These are phyloP conservation scores for Suhomyces kunorum DNA, from an alignment of 1,139 yeast genomes.

Conservation along the genomic window DNA sequence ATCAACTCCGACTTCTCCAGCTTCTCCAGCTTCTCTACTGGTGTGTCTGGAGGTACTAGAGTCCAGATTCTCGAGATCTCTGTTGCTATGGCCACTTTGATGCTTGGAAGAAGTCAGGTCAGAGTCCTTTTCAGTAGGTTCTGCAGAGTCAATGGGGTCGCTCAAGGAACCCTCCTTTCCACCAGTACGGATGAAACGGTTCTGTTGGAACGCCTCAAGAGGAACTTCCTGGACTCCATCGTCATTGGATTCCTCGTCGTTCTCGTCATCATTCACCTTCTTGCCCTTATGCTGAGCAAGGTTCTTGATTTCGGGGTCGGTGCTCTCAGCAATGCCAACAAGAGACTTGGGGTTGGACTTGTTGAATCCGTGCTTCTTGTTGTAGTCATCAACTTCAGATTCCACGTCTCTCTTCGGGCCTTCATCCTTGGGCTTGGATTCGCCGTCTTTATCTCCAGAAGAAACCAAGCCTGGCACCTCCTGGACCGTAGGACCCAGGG, in stretches of 20 bases:
- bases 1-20: background rate
- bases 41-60: background rate
- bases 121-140: conserved; percentile 3
- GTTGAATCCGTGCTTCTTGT: conserved; percentile 31
- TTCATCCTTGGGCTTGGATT: conserved; percentile 12
- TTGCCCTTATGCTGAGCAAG: conserved; percentile 20
- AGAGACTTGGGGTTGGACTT: conserved; percentile 27
- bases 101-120: conserved; percentile 4
- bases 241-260: conserved; percentile 6
- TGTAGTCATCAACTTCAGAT: conserved; percentile 28
- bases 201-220: conserved; percentile 12
- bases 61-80: background rate
- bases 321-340: conserved; percentile 32
- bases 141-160: conserved; percentile 7
- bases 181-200: conserved; percentile 18
- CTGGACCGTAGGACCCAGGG: conserved; percentile 15
- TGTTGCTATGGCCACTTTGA: background rate
- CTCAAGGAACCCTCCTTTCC: conserved; percentile 18
- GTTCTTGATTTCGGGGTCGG: conserved; percentile 24
- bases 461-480: conserved; percentile 14
- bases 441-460: conserved; percentile 5
- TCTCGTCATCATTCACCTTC: conserved; percentile 13
- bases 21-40: background rate
- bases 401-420: conserved; percentile 17
- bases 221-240: conserved; percentile 20